Evolutionary conservation across 2,329 filamentous ascomycete species (phyloP).

Genomic region (Cladosporium sp.): DNA sequence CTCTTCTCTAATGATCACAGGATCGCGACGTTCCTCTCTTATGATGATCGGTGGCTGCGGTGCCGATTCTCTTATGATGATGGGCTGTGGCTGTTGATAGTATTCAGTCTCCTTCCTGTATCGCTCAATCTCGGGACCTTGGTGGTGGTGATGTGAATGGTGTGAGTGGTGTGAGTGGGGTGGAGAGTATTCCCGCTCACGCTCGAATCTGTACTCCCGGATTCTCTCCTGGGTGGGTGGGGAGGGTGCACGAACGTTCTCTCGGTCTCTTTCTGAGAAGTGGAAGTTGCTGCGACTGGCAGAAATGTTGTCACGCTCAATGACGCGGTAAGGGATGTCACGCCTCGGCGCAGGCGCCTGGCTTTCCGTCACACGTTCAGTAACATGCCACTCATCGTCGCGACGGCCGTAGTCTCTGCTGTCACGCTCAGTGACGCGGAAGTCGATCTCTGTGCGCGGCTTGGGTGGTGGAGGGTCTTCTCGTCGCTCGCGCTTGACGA

Average conservation of each 20-base stretch:
- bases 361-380: conserved; percentile 40
- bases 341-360: conserved; percentile 30
- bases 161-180: conserved; percentile 41
- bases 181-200: conserved; percentile 50
- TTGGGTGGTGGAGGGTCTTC: conserved; percentile 21
- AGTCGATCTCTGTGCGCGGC: conserved; percentile 29
- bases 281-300: conserved; percentile 39
- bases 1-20: conserved; percentile 53
- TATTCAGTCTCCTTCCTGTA: conserved; percentile 57
- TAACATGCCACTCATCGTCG: conserved; percentile 38
- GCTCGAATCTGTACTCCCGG: conserved; percentile 54
- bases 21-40: conserved; percentile 50
- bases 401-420: conserved; percentile 24
- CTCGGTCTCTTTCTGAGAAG: conserved; percentile 39
- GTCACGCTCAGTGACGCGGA: conserved; percentile 28
- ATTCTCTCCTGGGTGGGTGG: conserved; percentile 50
- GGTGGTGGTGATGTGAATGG: conserved; percentile 40
- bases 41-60: conserved; percentile 52
- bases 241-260: conserved; percentile 35
- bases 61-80: conserved; percentile 54
- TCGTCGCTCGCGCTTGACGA: conserved; percentile 45
- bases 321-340: conserved; percentile 35
- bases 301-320: conserved; percentile 32
- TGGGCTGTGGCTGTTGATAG: conserved; percentile 49
- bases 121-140: conserved; percentile 49